Evolutionary conservation across 352 stramenopile genomes (phyloP).

Genomic region (Globisporangium lucens): DNA sequence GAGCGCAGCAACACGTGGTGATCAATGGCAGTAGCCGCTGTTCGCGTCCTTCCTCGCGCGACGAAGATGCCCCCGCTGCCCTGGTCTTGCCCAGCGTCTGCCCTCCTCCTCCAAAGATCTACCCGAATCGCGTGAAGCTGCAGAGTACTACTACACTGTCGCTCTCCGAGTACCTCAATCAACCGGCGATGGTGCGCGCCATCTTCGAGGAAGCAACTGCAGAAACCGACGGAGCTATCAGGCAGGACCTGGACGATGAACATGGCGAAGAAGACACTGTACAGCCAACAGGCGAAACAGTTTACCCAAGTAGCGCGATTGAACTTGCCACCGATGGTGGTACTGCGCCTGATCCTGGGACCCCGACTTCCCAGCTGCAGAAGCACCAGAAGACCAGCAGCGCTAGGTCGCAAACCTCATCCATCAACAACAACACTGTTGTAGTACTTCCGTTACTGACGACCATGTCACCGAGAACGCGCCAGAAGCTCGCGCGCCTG

Average conservation of each 20-base stretch:
- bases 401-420: neutral
- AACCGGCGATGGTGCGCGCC: slow-evolving; percentile 33
- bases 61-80: slow-evolving; percentile 24
- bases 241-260: neutral
- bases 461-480: slow-evolving; percentile 49
- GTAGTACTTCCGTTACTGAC: slow-evolving; percentile 36
- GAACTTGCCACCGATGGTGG: no score
- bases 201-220: slow-evolving; percentile 24
- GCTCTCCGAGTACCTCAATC: slow-evolving; percentile 39
- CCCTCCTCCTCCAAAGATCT: neutral
- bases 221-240: neutral
- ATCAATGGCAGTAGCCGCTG: neutral
- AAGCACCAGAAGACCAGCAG: neutral
- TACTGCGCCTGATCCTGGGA: neutral
- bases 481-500: slow-evolving; percentile 34
- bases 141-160: slow-evolving; percentile 15
- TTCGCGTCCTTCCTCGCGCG: slow-evolving; percentile 21
- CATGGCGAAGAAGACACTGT: neutral
- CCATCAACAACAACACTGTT: neutral
- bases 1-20: neutral
- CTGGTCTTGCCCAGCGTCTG: slow-evolving; percentile 4
- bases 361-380: neutral
- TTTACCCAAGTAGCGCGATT: no score
- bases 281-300: neutral
- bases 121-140: neutral